Conservation (phyloP, 495 filamentous ascomycete genomes). For the Evernia prunastri region DNA sequence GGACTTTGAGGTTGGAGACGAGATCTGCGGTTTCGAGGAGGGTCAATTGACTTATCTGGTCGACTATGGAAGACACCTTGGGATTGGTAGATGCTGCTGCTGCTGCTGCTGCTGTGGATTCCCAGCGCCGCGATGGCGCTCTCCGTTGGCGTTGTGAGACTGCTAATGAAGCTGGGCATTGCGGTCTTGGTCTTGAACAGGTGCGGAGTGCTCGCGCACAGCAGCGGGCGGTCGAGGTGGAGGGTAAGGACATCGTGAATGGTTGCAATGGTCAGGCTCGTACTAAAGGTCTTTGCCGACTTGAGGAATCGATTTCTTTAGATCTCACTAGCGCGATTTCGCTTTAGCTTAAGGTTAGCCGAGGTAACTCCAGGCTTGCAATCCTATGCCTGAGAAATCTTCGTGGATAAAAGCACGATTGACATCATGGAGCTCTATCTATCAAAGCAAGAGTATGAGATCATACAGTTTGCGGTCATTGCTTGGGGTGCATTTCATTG, state of each 20-base stretch:
- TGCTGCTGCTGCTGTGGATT: slow-evolving; percentile 60
- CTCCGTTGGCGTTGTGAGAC: slow-evolving; percentile 20
- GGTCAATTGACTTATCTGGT: slow-evolving; percentile 97
- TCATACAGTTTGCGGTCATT: slow-evolving; percentile 13
- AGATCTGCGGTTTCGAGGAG: slow-evolving; percentile 94
- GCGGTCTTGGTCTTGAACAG: slow-evolving; percentile 14
- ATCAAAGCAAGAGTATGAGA: slow-evolving; percentile 16
- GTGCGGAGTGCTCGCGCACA: slow-evolving; percentile 16
- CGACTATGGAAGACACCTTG: slow-evolving; percentile 88
- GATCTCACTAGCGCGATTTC: slow-evolving; percentile 9
- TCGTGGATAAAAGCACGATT: neutral
- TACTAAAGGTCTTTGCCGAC: too few species aligned
- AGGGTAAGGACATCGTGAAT: slow-evolving; percentile 18
- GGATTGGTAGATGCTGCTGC: slow-evolving; percentile 54
- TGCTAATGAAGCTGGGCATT: neutral
- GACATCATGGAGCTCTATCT: slow-evolving; percentile 18
- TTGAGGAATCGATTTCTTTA: too few species aligned
- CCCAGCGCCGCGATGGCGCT: slow-evolving; percentile 52
- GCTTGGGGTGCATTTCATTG: slow-evolving; percentile 11
- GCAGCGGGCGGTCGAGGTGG: slow-evolving; percentile 16
- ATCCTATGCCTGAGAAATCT: neutral
- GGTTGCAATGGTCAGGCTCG: too few species aligned
- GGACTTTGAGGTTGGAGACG: slow-evolving; percentile 84
- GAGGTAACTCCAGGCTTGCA: neutral
- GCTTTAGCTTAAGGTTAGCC: neutral